Conservation (phyloP, 495 filamentous ascomycete genomes). For the Penicillium paradoxum region DNA sequence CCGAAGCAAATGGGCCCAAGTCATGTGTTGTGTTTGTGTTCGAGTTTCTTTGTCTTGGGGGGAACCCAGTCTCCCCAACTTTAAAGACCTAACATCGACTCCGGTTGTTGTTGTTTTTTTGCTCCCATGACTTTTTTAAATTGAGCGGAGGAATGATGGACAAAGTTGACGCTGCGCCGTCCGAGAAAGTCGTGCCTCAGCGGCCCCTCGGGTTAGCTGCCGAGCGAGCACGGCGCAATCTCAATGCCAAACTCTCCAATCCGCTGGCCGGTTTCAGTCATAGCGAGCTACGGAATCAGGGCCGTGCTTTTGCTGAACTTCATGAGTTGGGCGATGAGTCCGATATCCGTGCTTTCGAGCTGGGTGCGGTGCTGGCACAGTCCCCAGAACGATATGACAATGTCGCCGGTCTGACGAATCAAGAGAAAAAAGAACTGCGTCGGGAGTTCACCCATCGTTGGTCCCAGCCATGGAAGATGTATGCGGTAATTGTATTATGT, state of each 20-base stretch:
- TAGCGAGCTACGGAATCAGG: constrained; percentile 55
- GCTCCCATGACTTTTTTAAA: background rate
- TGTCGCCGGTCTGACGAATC: constrained; percentile 49
- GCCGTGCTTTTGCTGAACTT: constrained; percentile 59
- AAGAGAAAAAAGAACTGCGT: constrained; percentile 54
- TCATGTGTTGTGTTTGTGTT: background rate
- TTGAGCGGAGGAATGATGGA: constrained; percentile 6
- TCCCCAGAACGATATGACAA: constrained; percentile 49
- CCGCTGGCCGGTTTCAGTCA: constrained; percentile 61
- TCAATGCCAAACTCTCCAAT: constrained; percentile 62
- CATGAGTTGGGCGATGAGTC: constrained; percentile 55
- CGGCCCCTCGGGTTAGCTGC: constrained; percentile 36
- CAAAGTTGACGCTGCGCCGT: constrained; percentile 13
- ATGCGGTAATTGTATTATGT: constrained; percentile 60
- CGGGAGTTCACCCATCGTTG: constrained; percentile 65
- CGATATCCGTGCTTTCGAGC: constrained; percentile 64
- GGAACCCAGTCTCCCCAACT: background rate
- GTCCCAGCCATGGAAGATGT: constrained; percentile 67
- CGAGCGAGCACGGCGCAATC: constrained; percentile 47
- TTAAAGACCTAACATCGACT: background rate
- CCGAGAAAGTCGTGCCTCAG: constrained; percentile 21
- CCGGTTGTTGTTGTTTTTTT: too few relatives aligned
- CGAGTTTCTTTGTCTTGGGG: constrained; percentile 2
- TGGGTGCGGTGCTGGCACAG: constrained; percentile 69
- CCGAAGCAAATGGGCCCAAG: background rate